A percentile compares a stretch with the other conserved stretches of the same genome.
Conservation (phyloP, 2,329 filamentous ascomycete genomes). For the Macrophomina pseudophaseolina region DNA sequence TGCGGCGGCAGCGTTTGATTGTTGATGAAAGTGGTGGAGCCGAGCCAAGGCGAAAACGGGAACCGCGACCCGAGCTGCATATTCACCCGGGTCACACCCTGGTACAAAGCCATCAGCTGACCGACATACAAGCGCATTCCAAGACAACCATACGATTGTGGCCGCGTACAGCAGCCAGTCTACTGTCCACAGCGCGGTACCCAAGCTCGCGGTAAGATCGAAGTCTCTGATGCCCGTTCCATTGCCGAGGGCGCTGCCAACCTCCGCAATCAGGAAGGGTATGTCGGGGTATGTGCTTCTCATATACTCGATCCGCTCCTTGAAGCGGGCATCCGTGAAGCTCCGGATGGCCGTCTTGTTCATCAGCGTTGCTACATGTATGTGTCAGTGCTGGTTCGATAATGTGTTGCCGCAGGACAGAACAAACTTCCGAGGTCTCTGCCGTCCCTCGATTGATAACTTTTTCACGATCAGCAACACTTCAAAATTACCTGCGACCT, state of each 20-base stretch:
- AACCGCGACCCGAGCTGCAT: conserved; percentile 20
- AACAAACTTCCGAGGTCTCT: background rate
- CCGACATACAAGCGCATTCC: background rate
- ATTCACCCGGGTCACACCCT: conserved; percentile 19
- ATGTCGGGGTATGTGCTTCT: conserved; percentile 1
- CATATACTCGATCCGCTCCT: conserved; percentile 20
- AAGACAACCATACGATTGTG: background rate
- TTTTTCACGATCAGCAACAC: background rate
- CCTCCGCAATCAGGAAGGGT: conserved; percentile 19
- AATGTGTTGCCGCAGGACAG: accelerated
- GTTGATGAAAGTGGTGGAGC: background rate
- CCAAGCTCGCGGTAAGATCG: conserved; percentile 20
- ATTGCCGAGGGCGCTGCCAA: conserved; percentile 1
- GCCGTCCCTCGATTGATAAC: conserved; percentile 7
- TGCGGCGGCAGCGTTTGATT: conserved; percentile 1
- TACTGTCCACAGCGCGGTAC: conserved; percentile 20
- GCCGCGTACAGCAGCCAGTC: conserved; percentile 20
- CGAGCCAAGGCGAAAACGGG: conserved; percentile 14
- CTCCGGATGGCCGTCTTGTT: background rate
- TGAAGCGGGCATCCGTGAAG: conserved; percentile 5
- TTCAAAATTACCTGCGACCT: background rate
- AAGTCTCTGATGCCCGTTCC: conserved; percentile 15
- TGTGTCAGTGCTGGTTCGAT: background rate
- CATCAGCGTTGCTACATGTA: conserved; percentile 15
- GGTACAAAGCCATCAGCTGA: background rate